Conservation (phyloP, 23 red algal genomes). For the Gracilaria caudata region DNA sequence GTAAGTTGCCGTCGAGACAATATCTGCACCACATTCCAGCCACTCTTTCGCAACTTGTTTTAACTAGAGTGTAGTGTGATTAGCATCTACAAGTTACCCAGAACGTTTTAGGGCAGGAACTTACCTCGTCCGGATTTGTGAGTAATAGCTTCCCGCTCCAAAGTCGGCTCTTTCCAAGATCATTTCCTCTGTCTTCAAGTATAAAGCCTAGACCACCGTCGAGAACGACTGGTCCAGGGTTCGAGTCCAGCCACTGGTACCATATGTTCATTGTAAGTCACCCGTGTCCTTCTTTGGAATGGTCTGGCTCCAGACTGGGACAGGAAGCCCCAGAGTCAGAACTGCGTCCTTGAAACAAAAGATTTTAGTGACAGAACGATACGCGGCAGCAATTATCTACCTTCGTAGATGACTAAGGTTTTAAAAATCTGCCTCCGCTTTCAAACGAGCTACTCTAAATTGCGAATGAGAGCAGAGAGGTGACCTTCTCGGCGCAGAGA, state of each 20-base stretch:
- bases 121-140: conserved; percentile 40
- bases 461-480: too few relatives aligned
- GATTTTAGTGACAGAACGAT: too few relatives aligned
- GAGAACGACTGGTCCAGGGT: conserved; percentile 8
- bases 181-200: conserved; percentile 30
- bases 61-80: not conserved
- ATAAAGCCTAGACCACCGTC: conserved; percentile 54
- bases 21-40: conserved; percentile 41
- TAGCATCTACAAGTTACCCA: too few relatives aligned
- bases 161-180: not conserved
- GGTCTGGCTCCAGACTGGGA: too few relatives aligned
- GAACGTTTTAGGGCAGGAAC: not conserved
- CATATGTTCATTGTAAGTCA: not conserved
- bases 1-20: conserved; percentile 55
- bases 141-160: conserved; percentile 42
- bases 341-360: too few relatives aligned
- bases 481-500: too few relatives aligned
- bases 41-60: conserved; percentile 37
- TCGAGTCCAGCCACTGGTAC: conserved; percentile 43
- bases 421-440: too few relatives aligned
- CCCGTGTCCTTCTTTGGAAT: not conserved
- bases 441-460: too few relatives aligned
- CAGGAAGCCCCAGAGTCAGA: too few relatives aligned
- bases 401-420: too few relatives aligned
- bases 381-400: too few relatives aligned